Evolutionary conservation across 768 basidiomycete species (phyloP).

Genomic region (Phallus indusiatus): DNA sequence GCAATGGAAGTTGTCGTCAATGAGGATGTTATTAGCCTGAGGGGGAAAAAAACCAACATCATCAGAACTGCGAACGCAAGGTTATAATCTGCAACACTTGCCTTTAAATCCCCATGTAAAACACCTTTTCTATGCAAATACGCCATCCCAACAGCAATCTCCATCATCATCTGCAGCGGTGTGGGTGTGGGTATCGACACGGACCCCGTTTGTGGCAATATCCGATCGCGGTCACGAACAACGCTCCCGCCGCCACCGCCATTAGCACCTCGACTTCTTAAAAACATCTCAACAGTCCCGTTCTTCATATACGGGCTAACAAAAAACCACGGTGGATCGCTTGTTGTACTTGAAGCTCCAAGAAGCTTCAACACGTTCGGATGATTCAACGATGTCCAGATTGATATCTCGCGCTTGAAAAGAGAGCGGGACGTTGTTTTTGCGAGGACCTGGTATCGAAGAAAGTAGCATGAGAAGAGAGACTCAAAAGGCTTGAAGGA

Average conservation of each 20-base stretch:
- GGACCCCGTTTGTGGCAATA: slow-evolving; percentile 12
- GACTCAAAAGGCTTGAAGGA: slow-evolving; percentile 1
- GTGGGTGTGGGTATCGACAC: slow-evolving; percentile 34
- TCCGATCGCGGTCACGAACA: background rate
- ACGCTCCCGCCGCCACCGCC: background rate
- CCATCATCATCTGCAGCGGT: slow-evolving; percentile 52
- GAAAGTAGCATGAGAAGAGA: background rate
- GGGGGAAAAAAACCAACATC: background rate
- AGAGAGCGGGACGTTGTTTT: slow-evolving; percentile 49
- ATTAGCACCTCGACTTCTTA: slow-evolving; percentile 27
- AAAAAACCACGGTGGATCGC: slow-evolving; percentile 69
- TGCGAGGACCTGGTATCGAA: slow-evolving; percentile 35
- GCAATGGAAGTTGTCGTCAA: slow-evolving; percentile 56
- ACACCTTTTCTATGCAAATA: slow-evolving; percentile 64
- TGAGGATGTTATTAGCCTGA: slow-evolving; percentile 66
- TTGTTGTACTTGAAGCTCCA: slow-evolving; percentile 65
- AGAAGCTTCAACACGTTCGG: slow-evolving; percentile 63
- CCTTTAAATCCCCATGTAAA: slow-evolving; percentile 78
- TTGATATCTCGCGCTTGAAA: slow-evolving; percentile 59
- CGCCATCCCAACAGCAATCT: slow-evolving; percentile 74
- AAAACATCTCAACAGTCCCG: slow-evolving; percentile 52
- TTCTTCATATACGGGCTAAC: slow-evolving; percentile 65
- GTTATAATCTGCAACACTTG: slow-evolving; percentile 22
- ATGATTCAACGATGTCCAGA: slow-evolving; percentile 65
- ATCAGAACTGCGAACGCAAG: too few species aligned